Evolutionary conservation across 1,284 basidiomycete genomes (phyloP).

Genomic region (Phylloboletellus chloephorus): DNA sequence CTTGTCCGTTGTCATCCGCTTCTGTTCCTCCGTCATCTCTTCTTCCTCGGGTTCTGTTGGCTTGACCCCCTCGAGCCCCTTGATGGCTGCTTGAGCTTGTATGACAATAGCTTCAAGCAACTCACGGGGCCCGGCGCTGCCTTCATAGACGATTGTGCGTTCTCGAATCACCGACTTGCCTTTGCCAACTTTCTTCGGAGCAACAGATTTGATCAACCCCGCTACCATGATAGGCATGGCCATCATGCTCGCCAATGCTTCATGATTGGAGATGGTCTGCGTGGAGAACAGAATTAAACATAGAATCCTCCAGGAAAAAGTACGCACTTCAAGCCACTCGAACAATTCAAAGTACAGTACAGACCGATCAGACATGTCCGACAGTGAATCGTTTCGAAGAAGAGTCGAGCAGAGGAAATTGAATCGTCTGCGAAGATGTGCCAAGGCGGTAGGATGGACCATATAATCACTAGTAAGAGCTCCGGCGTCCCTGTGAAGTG

Average conservation of each 20-base stretch:
- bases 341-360: conserved; percentile 84
- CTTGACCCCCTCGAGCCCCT: conserved; percentile 69
- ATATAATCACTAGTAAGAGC: conserved; percentile 80
- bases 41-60: conserved; percentile 42
- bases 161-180: conserved; percentile 54
- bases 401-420: conserved; percentile 80
- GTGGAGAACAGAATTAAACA: not conserved
- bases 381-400: conserved; percentile 82
- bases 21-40: conserved; percentile 79
- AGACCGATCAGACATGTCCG: conserved; percentile 87
- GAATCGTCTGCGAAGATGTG: conserved; percentile 84
- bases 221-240: conserved; percentile 92
- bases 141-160: conserved; percentile 81
- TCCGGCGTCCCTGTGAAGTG: conserved; percentile 64
- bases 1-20: conserved; percentile 60
- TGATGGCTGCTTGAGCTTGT: conserved; percentile 82
- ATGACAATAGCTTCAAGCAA: conserved; percentile 84
- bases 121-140: conserved; percentile 82
- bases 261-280: conserved; percentile 84
- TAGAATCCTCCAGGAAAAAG: conserved; percentile 1
- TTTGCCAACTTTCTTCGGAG: conserved; percentile 46
- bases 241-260: conserved; percentile 89
- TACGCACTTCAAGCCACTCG: conserved; percentile 80
- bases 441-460: conserved; percentile 82
- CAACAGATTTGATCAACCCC: conserved; percentile 57